A percentile compares a stretch with the other conserved stretches of the same genome.
Evolutionary conservation across 177 flowering plant species (phyloP).

Genomic region (Tripterygium wilfordii): DNA sequence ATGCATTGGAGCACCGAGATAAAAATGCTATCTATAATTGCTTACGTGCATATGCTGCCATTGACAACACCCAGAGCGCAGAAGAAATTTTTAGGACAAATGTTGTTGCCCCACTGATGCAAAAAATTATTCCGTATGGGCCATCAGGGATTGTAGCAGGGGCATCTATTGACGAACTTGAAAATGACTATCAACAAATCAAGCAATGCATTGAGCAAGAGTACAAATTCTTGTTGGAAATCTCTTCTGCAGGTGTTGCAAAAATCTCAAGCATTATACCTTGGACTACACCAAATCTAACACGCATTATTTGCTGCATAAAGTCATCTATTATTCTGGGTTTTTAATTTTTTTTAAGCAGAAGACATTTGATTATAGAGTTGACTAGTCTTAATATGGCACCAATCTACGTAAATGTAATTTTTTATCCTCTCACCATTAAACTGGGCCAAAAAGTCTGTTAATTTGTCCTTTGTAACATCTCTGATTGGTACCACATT

Average conservation of each 20-base stretch:
- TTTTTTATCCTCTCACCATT: too few species aligned
- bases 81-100: constrained; percentile 86
- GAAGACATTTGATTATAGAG: too few species aligned
- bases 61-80: constrained; percentile 80
- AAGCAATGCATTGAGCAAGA: constrained; percentile 56
- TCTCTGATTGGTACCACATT: too few species aligned
- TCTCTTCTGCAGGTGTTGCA: constrained; percentile 76
- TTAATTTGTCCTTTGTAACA: too few species aligned
- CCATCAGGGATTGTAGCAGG: constrained; percentile 35
- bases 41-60: constrained; percentile 96
- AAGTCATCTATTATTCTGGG: too few species aligned
- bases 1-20: constrained; percentile 80
- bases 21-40: constrained; percentile 88
- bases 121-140: constrained; percentile 54
- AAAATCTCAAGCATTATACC: too few species aligned
- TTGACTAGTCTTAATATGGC: too few species aligned
- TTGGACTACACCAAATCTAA: too few species aligned
- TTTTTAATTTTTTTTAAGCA: too few species aligned
- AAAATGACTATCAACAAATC: constrained; percentile 65
- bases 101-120: constrained; percentile 64
- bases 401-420: too few species aligned
- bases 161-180: constrained; percentile 67
- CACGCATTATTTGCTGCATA: too few species aligned
- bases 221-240: constrained; percentile 79
- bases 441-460: too few species aligned